phyloP scores from a whole-genome alignment of 108 stramenopile species.

The Conticribra weissflogii region DNA sequence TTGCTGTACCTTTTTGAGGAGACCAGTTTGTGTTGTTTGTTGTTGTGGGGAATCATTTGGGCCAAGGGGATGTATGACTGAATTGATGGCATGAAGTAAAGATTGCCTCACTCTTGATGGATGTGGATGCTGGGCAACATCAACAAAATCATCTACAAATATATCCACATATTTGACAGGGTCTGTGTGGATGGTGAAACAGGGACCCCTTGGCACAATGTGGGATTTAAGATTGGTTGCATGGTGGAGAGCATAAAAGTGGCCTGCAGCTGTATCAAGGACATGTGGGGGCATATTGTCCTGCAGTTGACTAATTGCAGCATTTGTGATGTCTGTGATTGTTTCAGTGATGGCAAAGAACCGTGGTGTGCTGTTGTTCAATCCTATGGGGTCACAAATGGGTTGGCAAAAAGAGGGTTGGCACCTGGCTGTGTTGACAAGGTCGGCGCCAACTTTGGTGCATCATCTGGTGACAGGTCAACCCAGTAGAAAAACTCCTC shows the following conservation, averaged over 20 bases:
- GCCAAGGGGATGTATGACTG: conserved; percentile 5
- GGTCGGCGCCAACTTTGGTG: too few species aligned
- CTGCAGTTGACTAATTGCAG: too few species aligned
- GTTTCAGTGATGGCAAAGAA: conserved; percentile 49
- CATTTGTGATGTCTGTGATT: conserved; percentile 31
- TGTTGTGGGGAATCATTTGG: background rate
- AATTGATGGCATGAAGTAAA: conserved; percentile 14
- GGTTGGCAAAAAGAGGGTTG: too few species aligned
- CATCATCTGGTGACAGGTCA: too few species aligned
- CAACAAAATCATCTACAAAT: background rate
- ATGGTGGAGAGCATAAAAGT: background rate
- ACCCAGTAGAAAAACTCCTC: conserved; percentile 22
- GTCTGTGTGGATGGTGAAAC: background rate
- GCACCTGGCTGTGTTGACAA: too few species aligned
- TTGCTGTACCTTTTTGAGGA: conserved; percentile 9
- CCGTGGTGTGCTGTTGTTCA: conserved; percentile 28
- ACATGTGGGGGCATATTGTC: background rate
- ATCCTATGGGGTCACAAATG: conserved; percentile 34
- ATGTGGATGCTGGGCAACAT: background rate
- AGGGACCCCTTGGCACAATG: background rate
- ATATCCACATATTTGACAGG: background rate
- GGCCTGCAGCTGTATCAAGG: background rate
- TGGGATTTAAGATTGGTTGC: too few species aligned
- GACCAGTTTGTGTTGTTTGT: conserved; percentile 4
- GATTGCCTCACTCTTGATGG: background rate